Evolutionary conservation across 1,284 basidiomycete genomes (phyloP), one percentile per base, ranked within the genome.

Genomic region (Sporisorium exsertum): DNA sequence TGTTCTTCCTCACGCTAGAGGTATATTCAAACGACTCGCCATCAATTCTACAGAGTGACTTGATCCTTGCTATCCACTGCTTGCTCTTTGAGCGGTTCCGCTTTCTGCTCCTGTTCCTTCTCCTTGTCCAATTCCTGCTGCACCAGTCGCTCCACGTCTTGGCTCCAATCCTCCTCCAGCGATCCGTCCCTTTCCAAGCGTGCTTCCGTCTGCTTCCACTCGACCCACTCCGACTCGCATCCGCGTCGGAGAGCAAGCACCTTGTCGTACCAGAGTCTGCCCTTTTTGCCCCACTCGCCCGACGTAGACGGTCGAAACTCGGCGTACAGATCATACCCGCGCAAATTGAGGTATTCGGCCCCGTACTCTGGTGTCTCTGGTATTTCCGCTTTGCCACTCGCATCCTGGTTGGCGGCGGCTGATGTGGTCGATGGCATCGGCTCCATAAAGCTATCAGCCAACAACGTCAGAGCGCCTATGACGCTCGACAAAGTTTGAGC

Each of bases 221-320:
- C 70, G 0, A 22, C 16, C 61, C 67, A 26, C 1, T 76, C 73
- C 6, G 29, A 29, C n/a, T 72, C 73, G 55, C 58, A 55, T n/a
- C 68, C 73, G 0, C 68, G 60, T 15, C 73, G 47, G 22, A 85
- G 51, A 0, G 64, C 77, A 2, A 85, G 72, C 6, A 83, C 72
- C 29, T 68, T 81, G 45, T 79, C 79, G 51, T 81, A 78, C 63
- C 77, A 71, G 16, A 85, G 56, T 16, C 61, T 54, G 7, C 72
- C 79, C 27, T 79, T 79, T 49, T 85, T 85, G 27, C 84, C 84
- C 84, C 83, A 84, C 55, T 82, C 78, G 20, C 84, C 84, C 20
- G 75, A 77, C 0, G 84, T 85, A 15, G 77, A 78, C 2, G 84
- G 84, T 24, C 84, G 62, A 58, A 85, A 84, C 9, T 81, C 71